Evolutionary conservation across 164 flowering plant species (phyloP), one percentile per base, ranked within the genome.

Genomic region (Taxillus chinensis): DNA sequence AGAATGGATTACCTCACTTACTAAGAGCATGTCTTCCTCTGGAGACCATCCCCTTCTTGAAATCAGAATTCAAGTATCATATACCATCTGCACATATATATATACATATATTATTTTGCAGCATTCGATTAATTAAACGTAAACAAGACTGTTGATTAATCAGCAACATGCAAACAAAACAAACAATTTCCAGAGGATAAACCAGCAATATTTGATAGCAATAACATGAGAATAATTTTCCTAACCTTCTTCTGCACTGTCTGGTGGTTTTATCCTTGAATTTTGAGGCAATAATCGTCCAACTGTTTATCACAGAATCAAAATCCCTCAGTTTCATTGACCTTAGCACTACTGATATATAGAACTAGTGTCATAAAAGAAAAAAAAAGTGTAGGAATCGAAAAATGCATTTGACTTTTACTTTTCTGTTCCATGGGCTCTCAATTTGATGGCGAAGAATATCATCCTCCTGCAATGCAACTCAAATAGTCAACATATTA

Each of bases 11-110:
- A 90, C 98, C 98, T 92, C 95, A 64, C 98, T 89, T n/a, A 27
- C 27, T 60, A 93, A 70, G 54, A 93, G 74, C 82, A 82, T 64
- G 69, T 93, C 98, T 77, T 93, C 98, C 67, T 93, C 96, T 1
- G 89, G 90, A 13, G 99, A 84, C 99, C 99, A 93, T 37, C 99
- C 96, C 16, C 99, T 83, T 93, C 82, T 93, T 93, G 79, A 83
- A 90, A 71, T 90, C 99, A 57, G 96, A 84, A 73, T 84, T 90
- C 80, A 88, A 83, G 67, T 90, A 93, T 39, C n/a, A 96, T 84
- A 79, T 83, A 93, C 96, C 96, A 93, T 78, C 97, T 90, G 81
- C 69, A 74, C 61, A 15, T 69, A 45, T 13, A 53, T 48, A 27
- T 27, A 27, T 27, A 27, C 2, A 27, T 27, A 27, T 27, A 27